phyloP scores from a whole-genome alignment of 192 early-diverging fungal genomes.

The Powellomyces hirtus region DNA sequence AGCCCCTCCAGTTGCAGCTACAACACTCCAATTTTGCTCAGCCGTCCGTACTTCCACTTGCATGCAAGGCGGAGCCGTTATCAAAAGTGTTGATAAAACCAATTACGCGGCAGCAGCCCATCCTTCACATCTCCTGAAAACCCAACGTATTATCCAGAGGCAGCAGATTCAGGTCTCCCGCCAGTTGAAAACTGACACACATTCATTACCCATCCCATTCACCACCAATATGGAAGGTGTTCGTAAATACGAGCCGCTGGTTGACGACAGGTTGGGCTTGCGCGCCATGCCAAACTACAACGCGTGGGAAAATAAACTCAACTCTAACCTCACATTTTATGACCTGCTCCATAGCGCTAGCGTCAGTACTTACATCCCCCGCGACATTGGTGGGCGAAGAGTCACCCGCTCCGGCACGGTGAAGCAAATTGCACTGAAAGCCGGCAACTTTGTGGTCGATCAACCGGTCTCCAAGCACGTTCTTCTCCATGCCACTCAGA shows the following conservation, averaged over 20 bases:
- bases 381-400: constrained; percentile 17
- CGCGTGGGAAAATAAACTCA: not conserved
- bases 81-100: too few species aligned
- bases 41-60: too few species aligned
- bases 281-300: not conserved
- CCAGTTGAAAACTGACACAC: too few species aligned
- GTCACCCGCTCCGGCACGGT: constrained; percentile 6
- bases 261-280: not conserved
- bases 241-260: not conserved
- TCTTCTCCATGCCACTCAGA: constrained; percentile 39
- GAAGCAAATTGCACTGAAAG: constrained; percentile 33
- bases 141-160: too few species aligned
- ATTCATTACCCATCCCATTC: too few species aligned
- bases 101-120: too few species aligned
- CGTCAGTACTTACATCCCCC: constrained; percentile 1
- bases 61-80: too few species aligned
- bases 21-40: too few species aligned
- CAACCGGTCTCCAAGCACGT: constrained; percentile 36
- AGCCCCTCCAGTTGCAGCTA: too few species aligned
- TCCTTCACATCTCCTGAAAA: too few species aligned
- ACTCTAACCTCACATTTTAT: not conserved
- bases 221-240: constrained; percentile 3
- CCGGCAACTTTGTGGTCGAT: constrained; percentile 43
- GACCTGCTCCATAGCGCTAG: not conserved
- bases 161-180: too few species aligned